Percentiles rank a stretch among this genome's conserved stretches.
phyloP scores from a whole-genome alignment of 305 asterid species.

The Euphrasia arctica region DNA sequence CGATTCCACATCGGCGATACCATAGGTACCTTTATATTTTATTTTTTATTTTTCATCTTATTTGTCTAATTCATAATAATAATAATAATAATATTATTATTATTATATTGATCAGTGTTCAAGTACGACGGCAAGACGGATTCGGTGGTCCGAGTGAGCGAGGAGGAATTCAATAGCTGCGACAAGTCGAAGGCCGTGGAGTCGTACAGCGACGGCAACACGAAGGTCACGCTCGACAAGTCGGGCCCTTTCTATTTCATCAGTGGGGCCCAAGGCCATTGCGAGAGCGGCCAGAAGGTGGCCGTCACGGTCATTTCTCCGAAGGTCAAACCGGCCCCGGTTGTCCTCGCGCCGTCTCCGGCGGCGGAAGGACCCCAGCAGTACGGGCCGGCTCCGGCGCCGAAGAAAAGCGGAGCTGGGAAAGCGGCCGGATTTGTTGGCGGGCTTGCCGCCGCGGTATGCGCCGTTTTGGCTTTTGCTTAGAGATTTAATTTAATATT shows the following conservation, averaged over 20 bases:
- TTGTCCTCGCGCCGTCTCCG: slow-evolving; percentile 28
- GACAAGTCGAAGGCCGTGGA: slow-evolving; percentile 38
- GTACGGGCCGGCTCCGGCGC: slow-evolving; percentile 38
- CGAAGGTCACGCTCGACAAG: slow-evolving; percentile 33
- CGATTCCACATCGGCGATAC: slow-evolving; percentile 60
- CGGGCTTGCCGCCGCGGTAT: slow-evolving; percentile 17
- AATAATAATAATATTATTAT: background rate
- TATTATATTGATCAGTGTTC: slow-evolving; percentile 29
- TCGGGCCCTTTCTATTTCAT: slow-evolving; percentile 58
- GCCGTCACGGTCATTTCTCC: slow-evolving; percentile 40
- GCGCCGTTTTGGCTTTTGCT: slow-evolving; percentile 27
- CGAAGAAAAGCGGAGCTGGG: slow-evolving; percentile 22
- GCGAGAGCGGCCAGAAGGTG: slow-evolving; percentile 54
- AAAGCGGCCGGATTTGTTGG: slow-evolving; percentile 19
- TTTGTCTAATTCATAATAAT: background rate
- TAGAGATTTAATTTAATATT: background rate
- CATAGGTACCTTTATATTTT: slow-evolving; percentile 27
- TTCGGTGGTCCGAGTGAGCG: slow-evolving; percentile 49
- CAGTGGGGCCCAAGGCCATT: slow-evolving; percentile 61
- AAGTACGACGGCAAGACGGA: slow-evolving; percentile 47
- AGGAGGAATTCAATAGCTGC: slow-evolving; percentile 44
- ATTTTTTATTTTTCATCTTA: background rate
- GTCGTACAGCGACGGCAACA: slow-evolving; percentile 42
- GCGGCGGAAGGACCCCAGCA: background rate
- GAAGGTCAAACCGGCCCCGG: slow-evolving; percentile 25